A percentile compares a stretch with the other conserved stretches of the same genome.
Evolutionary conservation across 2,329 filamentous ascomycete genomes (phyloP).

Genomic region (Furcasterigmium furcatum): DNA sequence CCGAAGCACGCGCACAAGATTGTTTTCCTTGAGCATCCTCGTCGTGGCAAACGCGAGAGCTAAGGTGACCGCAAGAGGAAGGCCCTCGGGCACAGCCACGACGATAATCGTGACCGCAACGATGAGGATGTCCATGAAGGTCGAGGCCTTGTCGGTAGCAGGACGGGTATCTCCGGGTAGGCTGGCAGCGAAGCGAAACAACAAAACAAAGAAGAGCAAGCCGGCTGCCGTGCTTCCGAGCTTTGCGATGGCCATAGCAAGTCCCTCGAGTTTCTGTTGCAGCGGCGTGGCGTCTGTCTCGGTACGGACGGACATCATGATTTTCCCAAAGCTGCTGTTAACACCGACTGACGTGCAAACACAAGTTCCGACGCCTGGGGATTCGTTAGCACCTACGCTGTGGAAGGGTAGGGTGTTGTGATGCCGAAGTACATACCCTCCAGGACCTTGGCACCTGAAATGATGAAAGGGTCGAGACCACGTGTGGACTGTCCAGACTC

Average conservation of each 20-base stretch:
- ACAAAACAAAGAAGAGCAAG: constrained; percentile 11
- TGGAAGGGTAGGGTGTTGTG: no score
- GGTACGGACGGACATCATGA: constrained; percentile 16
- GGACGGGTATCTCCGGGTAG: constrained; percentile 34
- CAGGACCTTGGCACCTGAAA: constrained; percentile 76
- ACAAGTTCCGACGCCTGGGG: no score
- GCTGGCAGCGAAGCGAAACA: constrained; percentile 13
- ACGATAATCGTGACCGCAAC: constrained; percentile 50
- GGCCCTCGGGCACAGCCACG: constrained; percentile 57
- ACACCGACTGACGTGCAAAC: constrained; percentile 15
- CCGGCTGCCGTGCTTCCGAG: constrained; percentile 14
- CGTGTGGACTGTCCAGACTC: constrained; percentile 37
- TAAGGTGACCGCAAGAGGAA: constrained; percentile 58
- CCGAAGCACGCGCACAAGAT: constrained; percentile 54
- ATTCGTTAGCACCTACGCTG: no score
- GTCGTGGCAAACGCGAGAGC: constrained; percentile 61
- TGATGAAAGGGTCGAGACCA: constrained; percentile 75
- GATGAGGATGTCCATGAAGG: constrained; percentile 42
- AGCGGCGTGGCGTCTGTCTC: constrained; percentile 15
- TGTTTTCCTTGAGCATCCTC: constrained; percentile 61
- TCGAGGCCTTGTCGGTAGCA: constrained; percentile 42
- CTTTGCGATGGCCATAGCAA: constrained; percentile 17
- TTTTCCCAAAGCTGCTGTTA: constrained; percentile 14
- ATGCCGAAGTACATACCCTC: no score
- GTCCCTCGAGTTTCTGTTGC: constrained; percentile 15